These are phyloP conservation scores for Globisporangium megalacanthum DNA, from an alignment of 352 stramenopile genomes.

Conservation along the genomic window DNA sequence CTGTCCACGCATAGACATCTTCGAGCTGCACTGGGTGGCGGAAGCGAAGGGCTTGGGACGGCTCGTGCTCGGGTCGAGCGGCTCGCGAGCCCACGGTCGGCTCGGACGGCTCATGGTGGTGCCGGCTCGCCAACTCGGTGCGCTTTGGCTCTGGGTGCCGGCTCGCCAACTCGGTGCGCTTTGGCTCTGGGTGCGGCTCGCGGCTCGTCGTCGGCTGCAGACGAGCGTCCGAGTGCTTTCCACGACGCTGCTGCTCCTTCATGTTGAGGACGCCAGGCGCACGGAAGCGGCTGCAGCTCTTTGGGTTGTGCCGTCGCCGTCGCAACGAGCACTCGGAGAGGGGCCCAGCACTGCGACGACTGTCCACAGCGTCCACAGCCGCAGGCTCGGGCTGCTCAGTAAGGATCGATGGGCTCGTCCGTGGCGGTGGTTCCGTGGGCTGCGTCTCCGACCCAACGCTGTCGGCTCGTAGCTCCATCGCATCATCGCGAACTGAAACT, in stretches of 20 bases:
- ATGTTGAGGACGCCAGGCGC: slow-evolving; percentile 6
- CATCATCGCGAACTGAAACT: not conserved
- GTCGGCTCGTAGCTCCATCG: not conserved
- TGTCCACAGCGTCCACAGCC: too few relatives aligned
- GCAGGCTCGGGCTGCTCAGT: too few relatives aligned
- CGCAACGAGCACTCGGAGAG: not conserved
- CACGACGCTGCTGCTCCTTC: not conserved
- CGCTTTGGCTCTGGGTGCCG: too few relatives aligned
- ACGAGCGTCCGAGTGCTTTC: not conserved
- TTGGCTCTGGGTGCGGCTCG: not conserved
- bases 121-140: too few relatives aligned
- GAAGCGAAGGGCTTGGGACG: not conserved
- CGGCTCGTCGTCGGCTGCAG: not conserved
- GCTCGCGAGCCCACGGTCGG: too few relatives aligned
- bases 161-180: too few relatives aligned
- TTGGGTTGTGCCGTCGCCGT: not conserved
- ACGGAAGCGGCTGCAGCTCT: slow-evolving; percentile 3
- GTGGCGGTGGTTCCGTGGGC: too few relatives aligned
- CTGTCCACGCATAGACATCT: slow-evolving; percentile 36
- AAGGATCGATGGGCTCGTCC: too few relatives aligned
- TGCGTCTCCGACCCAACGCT: not conserved
- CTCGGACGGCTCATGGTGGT: too few relatives aligned
- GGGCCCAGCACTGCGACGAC: too few relatives aligned
- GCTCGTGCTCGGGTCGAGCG: too few relatives aligned
- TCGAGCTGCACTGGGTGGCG: slow-evolving; percentile 12